phyloP scores from a whole-genome alignment of 2,329 filamentous ascomycete species.

The Myriosclerotinia curreyana region DNA sequence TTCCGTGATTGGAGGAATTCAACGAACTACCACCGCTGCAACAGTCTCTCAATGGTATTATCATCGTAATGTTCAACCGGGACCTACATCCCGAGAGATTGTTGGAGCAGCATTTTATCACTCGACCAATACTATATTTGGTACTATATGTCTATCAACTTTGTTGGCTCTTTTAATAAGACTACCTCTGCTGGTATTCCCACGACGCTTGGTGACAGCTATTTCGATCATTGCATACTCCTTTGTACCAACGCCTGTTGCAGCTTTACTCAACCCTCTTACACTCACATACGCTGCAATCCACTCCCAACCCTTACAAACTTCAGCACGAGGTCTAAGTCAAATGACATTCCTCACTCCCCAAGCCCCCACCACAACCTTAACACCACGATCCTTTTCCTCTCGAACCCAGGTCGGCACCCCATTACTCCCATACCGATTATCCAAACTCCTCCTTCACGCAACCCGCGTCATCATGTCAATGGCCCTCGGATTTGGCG shows the following conservation, averaged over 20 bases:
- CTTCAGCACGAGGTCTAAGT: slow-evolving; percentile 74
- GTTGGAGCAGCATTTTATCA: slow-evolving; percentile 81
- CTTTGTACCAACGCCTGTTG: slow-evolving; percentile 79
- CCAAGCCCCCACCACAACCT: slow-evolving; percentile 68
- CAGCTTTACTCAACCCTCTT: slow-evolving; percentile 83
- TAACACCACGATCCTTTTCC: slow-evolving; percentile 55
- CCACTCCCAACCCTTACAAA: slow-evolving; percentile 77
- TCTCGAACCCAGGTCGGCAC: slow-evolving; percentile 45
- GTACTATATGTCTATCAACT: slow-evolving; percentile 86
- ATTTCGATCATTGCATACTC: slow-evolving; percentile 71
- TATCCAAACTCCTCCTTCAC: slow-evolving; percentile 88
- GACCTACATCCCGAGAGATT: slow-evolving; percentile 74
- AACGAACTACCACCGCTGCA: slow-evolving; percentile 86
- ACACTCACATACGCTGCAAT: slow-evolving; percentile 92
- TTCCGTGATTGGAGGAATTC: slow-evolving; percentile 80
- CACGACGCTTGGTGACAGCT: slow-evolving; percentile 61
- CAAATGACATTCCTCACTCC: slow-evolving; percentile 79
- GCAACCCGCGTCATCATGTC: slow-evolving; percentile 91
- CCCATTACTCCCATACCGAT: slow-evolving; percentile 77
- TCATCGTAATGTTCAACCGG: slow-evolving; percentile 78
- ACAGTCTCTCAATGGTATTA: slow-evolving; percentile 99
- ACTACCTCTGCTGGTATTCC: slow-evolving; percentile 80
- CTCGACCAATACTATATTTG: slow-evolving; percentile 81
- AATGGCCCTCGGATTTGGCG: slow-evolving; percentile 82
- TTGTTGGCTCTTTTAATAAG: slow-evolving; percentile 77